phyloP scores from a whole-genome alignment of 164 flowering plant genomes.

The Vitis cinerea region DNA sequence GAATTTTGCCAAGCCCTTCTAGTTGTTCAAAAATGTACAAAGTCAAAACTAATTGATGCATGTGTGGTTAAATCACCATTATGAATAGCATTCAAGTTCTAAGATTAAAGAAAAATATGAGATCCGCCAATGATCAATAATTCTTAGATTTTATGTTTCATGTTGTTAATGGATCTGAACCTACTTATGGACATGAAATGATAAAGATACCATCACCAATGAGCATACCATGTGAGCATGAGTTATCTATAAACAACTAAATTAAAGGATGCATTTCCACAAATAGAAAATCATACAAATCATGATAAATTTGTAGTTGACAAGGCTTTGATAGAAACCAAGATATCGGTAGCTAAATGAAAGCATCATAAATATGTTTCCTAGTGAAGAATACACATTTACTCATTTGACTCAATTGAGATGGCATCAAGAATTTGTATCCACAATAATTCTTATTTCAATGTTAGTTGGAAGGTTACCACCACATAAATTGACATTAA shows the following conservation, averaged over 20 bases:
- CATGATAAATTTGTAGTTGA: constrained; percentile 2
- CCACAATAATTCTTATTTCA: constrained; percentile 6
- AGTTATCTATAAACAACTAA: not conserved
- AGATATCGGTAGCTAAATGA: constrained; percentile 4
- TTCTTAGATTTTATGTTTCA: constrained; percentile 11
- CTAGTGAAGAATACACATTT: not conserved
- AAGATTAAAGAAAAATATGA: constrained; percentile 5
- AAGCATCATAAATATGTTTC: constrained; percentile 1
- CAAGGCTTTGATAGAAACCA: constrained; percentile 6
- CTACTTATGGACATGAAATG: not conserved
- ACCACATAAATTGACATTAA: constrained; percentile 11
- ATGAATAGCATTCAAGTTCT: not conserved
- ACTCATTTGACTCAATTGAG: constrained; percentile 6
- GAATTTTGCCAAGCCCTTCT: constrained; percentile 14
- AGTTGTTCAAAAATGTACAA: not conserved
- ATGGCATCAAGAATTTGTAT: constrained; percentile 1
- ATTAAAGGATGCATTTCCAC: not conserved
- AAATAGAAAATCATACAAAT: not conserved
- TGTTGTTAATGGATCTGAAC: constrained; percentile 3
- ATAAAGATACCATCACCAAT: constrained; percentile 1
- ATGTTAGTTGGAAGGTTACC: constrained; percentile 5
- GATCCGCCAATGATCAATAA: not conserved
- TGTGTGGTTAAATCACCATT: not conserved
- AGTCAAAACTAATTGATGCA: not conserved
- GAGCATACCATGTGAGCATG: constrained; percentile 2